Conservation (phyloP, 2,329 filamentous ascomycete species). For the Botrytis sinoallii region DNA sequence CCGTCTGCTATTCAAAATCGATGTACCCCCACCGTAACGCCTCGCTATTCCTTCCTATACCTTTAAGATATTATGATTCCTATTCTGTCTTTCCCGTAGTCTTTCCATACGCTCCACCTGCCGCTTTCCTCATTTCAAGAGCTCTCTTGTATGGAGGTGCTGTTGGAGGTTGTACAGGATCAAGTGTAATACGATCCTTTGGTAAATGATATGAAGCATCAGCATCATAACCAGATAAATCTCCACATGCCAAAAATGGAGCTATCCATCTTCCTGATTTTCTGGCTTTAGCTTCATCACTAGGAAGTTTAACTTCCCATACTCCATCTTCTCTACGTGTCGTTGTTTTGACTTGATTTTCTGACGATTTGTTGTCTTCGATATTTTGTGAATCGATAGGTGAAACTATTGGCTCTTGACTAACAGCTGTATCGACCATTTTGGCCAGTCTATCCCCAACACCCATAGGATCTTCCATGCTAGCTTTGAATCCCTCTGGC, state of each 20-base stretch:
- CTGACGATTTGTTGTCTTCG: conserved; percentile 45
- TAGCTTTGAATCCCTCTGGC: conserved; percentile 71
- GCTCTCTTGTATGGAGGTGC: conserved; percentile 93
- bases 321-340: conserved; percentile 28
- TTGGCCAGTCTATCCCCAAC: conserved; percentile 54
- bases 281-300: conserved; percentile 41
- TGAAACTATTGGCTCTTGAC: conserved; percentile 43
- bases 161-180: conserved; percentile 92
- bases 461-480: conserved; percentile 71
- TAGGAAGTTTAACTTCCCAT: conserved; percentile 31
- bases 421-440: conserved; percentile 47
- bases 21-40: conserved; percentile 7
- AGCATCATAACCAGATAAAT: conserved; percentile 90
- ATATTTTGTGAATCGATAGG: conserved; percentile 47
- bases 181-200: conserved; percentile 78
- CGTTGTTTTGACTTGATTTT: conserved; percentile 12
- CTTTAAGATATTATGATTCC: background rate
- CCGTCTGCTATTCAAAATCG: too few relatives aligned
- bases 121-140: conserved; percentile 74
- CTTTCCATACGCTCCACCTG: conserved; percentile 59
- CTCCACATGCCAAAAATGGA: conserved; percentile 94
- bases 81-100: conserved; percentile 20
- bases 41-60: background rate
- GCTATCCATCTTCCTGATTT: conserved; percentile 72
- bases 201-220: conserved; percentile 92